Evolutionary conservation across 73 alveolate genomes (phyloP).

Genomic region (Paramecium biaurelia): DNA sequence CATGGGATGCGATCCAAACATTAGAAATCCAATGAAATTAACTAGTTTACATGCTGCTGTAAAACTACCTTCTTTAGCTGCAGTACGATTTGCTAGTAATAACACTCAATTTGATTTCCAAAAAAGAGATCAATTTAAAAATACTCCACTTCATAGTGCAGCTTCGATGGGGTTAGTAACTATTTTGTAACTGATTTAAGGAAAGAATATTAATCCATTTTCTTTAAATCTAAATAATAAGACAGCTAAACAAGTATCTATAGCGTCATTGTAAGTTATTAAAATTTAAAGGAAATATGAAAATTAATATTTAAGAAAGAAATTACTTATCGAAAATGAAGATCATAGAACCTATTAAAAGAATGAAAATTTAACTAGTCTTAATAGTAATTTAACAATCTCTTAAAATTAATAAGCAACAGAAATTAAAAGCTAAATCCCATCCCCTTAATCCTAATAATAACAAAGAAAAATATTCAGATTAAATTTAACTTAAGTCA

Average conservation of each 20-base stretch:
- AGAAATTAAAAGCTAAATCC: neutral
- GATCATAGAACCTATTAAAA: neutral
- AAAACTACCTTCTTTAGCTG: constrained; percentile 27
- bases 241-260: constrained; percentile 22
- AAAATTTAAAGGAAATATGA: constrained; percentile 37
- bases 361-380: neutral
- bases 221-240: neutral
- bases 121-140: neutral
- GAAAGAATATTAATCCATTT: neutral
- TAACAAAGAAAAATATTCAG: neutral
- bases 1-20: constrained; percentile 50
- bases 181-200: neutral
- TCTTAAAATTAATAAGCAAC: neutral
- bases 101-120: neutral
- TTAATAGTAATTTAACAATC: neutral
- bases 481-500: neutral
- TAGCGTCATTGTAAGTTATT: neutral
- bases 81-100: constrained; percentile 20
- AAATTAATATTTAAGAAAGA: neutral
- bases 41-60: constrained; percentile 36
- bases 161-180: neutral
- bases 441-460: neutral
- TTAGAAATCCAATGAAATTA: neutral
- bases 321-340: neutral
- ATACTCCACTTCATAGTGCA: constrained; percentile 16